Base-by-base conservation (phyloP, 2,329 filamentous ascomycete species). In the Drechslera avenae region DNA sequence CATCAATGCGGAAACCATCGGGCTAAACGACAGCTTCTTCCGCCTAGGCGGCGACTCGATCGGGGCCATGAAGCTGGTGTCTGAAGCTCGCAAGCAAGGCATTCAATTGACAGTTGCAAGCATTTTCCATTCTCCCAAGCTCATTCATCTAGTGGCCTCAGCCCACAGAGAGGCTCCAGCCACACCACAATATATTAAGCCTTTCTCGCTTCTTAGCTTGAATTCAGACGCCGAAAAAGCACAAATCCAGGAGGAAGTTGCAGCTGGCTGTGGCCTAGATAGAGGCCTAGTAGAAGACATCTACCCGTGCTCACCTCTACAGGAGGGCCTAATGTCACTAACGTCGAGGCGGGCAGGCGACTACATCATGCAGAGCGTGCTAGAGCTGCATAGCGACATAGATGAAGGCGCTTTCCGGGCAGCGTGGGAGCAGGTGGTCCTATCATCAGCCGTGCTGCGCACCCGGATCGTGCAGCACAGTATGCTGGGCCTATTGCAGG, bases 321-420 rank as follows among this genome's bases (percentile, higher is more conserved):
- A 85, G 51, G 81, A 83, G 59, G 80, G 78, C 2, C 73, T 84
- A 2, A 78, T 84, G 72, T 79, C 81, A 0, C 64, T 84, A 5
- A 80, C 81, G 2, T 74, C 76, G 50, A 81, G 80, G 60, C 73
- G 79, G 19, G 74, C 75, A 30, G 81, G 80, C 35, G 78, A 79
- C n/a, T n/a, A n/a, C n/a, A n/a, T n/a, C n/a, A n/a, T n/a, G n/a
- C 19, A 21, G 19, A 21, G 19, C 7, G 19, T 21, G 4, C 7
- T 21, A 7, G 4, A 4, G 19, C 19, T 21, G 19, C 19, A 7
- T 4, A 7, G 4, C 19, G 19, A 21, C 19, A 7, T 2, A 21
- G 19, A 21, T 21, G 19, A 21, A 1, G 19, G 7, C 0, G 39
- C 36, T 2, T 55, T 52, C n/a, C n/a, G 18, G 3, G 14, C 5